Base-by-base conservation (phyloP, 2,329 filamentous ascomycete species). In the Pezizomycotina sp. region DNA sequence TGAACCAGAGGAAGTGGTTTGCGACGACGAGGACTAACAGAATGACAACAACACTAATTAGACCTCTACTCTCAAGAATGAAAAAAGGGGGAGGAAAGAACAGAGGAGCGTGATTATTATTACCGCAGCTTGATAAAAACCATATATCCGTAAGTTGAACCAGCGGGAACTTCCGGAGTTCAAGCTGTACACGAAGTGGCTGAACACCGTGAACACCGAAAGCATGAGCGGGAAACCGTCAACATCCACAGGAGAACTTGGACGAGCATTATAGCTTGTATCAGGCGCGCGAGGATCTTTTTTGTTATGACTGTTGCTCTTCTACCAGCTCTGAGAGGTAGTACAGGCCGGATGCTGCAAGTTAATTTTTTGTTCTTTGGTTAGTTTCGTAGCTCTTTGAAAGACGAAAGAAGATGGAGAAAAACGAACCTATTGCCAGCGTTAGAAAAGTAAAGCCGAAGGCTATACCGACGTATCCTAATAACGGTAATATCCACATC, bases 271-370 rank as follows among this genome's bases (percentile, higher is more conserved):
- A 92, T 72, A 45, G 61, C 63, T 61, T 92, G 92, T 52, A 95
- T 93, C 37, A 95, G 65, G 26, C 72, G 74, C 21, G 70, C 77
- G 34, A 98, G 66, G n/a, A 93, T 63, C 38, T 77, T 80, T 56
- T 92, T 92, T 8, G 84, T 79, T 45, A 92, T 60, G 7, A 95
- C 86, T 3, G 86, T 93, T 98, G 86, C 58, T 98, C 89, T 61
- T 98, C 89, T 43, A 98, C 89, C 9, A 95, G 74, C 58, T 98
- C 89, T 15, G 86, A 93, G 35, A 98, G 76, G 58, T 98, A 98
- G 63, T 98, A 98, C 16, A 98, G 73, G 23, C 89, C 89, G n/a
- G 83, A 93, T 24, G 89, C 89, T 81, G 9, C 10, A 12, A 13
- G 27, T 22, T 29, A 20, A 35, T 5, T 26, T 31, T 12, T 22